Percentiles rank a stretch among this genome's conserved stretches.
These are phyloP conservation scores for Zoysia japonica DNA, from an alignment of 176 grass and related monocot genomes.

Conservation along the genomic window DNA sequence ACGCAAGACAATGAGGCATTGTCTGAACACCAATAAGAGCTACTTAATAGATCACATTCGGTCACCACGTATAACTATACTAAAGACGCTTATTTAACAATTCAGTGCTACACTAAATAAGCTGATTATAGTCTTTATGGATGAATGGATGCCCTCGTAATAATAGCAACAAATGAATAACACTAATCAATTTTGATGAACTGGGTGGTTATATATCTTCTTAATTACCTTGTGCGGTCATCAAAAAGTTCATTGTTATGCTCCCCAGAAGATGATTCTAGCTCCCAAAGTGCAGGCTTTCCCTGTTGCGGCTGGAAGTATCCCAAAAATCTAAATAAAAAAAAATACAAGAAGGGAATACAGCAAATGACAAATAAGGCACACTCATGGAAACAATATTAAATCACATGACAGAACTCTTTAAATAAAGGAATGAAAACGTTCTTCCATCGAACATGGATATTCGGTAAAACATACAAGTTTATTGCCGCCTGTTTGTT, in stretches of 20 bases:
- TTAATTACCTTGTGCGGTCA: slow-evolving; percentile 47
- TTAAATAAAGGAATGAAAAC: slow-evolving; percentile 6
- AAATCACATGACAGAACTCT: neutral
- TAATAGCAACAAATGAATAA: neutral
- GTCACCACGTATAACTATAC: neutral
- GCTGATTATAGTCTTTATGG: neutral
- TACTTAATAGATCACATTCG: neutral
- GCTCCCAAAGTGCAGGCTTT: slow-evolving; percentile 82
- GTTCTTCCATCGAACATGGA: slow-evolving; percentile 21
- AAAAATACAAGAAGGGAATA: neutral
- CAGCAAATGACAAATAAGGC: slow-evolving; percentile 10
- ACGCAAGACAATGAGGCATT: neutral
- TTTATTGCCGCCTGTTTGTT: slow-evolving; percentile 96
- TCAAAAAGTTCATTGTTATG: slow-evolving; percentile 44
- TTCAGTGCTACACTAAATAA: neutral
- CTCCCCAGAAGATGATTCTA: slow-evolving; percentile 65
- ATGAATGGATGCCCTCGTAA: neutral
- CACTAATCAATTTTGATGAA: neutral
- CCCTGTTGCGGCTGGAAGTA: slow-evolving; percentile 76
- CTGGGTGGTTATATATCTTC: neutral
- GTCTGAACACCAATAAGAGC: neutral
- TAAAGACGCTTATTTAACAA: neutral
- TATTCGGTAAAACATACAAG: slow-evolving; percentile 60
- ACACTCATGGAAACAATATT: neutral
- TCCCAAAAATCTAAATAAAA: slow-evolving; percentile 70